phyloP scores from a whole-genome alignment of 208 protist genomes.

The Crithidia sp. region DNA sequence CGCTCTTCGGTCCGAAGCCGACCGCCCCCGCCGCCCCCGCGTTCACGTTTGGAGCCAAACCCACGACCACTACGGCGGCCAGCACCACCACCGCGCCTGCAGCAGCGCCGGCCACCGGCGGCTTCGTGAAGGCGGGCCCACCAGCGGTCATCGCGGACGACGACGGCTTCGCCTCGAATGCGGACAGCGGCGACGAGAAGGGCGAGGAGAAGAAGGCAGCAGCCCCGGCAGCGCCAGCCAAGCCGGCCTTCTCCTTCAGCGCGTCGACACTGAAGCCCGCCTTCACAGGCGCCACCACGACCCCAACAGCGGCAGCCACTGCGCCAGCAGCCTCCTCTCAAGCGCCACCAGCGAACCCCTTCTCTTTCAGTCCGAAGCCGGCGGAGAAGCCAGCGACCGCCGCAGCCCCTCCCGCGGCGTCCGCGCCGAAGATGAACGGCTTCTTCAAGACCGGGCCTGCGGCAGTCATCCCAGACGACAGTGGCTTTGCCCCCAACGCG shows the following conservation, averaged over 20 bases:
- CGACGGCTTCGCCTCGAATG: constrained; percentile 61
- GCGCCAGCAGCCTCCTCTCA: neutral
- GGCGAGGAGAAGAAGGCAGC: constrained; percentile 1
- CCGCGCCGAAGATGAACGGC: constrained; percentile 19
- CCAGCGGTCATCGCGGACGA: constrained; percentile 40
- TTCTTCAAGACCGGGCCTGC: constrained; percentile 67
- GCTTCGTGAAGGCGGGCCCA: constrained; percentile 34
- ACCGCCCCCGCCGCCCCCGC: neutral
- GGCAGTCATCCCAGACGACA: constrained; percentile 62
- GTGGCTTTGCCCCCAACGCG: constrained; percentile 69
- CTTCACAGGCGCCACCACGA: neutral
- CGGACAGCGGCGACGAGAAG: constrained; percentile 45
- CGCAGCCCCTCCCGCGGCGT: neutral
- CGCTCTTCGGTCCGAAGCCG: constrained; percentile 15
- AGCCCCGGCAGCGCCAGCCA: neutral
- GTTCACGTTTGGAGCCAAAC: constrained; percentile 1
- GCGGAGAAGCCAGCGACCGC: neutral
- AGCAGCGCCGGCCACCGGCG: neutral
- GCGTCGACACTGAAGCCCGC: neutral
- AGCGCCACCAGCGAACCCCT: constrained; percentile 9
- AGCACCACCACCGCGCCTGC: neutral
- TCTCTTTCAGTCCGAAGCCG: constrained; percentile 11
- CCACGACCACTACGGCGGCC: neutral
- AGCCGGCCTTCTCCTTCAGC: neutral
- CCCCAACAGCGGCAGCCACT: neutral